Base-by-base conservation (phyloP, 1,284 basidiomycete species). In the Phellinidium pouzarii region DNA sequence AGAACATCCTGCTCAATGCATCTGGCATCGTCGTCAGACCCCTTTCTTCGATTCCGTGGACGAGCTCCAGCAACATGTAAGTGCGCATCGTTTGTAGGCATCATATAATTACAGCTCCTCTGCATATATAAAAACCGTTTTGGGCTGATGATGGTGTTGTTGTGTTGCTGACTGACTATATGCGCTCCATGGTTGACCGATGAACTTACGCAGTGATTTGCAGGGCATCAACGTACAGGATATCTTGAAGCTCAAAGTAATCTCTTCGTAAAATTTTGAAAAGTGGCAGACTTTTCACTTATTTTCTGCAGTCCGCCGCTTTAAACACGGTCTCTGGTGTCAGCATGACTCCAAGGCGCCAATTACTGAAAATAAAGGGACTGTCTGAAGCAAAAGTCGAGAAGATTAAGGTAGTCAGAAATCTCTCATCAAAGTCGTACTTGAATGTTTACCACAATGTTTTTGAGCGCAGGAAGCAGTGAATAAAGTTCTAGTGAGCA, bases 211-310 rank as follows among this genome's bases (percentile, higher is more conserved):
- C 22, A 2, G 27, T 14, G 8, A 2, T 17, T 20, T 22, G 5
- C 59, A 94, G 90, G 92, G 93, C 19, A 94, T 95, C 67, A 95
- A 94, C 59, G 84, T 93, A 27, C 89, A 94, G 71, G 93, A 96
- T 65, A 94, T 96, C 53, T 67, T 86, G 53, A 96, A 96, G 69
- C 81, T 96, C 59, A 95, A 95, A 72, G 89, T 87, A 45, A 45
- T 23, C 9, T 3, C 5, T 22, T 42, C 17, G 17, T 7, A 31
- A 19, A n/a, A 27, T 17, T 22, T 20, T 31, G 26, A 34, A 29
- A 36, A 11, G 11, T 31, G 17, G 14, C 4, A 34, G 4, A 6
- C 14, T 22, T 42, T 42, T 14, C 17, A 45, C 41, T 57, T 55
- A 31, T 44, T 34, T 8, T 23, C 44, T 19, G 58, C 45, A 87